Evolutionary conservation across 305 asterid species (phyloP).

Genomic region (Petunia hybrid): DNA sequence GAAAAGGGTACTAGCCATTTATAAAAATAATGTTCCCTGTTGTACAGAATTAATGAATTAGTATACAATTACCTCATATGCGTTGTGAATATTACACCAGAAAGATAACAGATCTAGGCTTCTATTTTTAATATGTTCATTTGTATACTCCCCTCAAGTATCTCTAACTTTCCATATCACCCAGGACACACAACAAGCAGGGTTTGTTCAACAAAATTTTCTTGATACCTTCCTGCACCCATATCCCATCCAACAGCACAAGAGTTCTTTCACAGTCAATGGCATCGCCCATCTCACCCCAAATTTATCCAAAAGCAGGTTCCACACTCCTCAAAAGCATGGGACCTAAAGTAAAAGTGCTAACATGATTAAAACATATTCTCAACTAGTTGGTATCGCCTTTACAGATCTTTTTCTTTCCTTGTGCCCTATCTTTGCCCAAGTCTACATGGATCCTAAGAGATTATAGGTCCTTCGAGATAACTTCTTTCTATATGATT

Average conservation of each 20-base stretch:
- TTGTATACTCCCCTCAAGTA: background rate
- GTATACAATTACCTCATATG: background rate
- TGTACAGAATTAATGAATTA: slow-evolving; percentile 25
- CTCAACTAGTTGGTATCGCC: too few relatives aligned
- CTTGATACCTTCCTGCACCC: background rate
- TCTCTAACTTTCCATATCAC: slow-evolving; percentile 12
- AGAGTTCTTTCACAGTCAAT: background rate
- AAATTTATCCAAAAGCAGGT: slow-evolving; percentile 22
- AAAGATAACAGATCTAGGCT: background rate
- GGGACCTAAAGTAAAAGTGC: too few relatives aligned
- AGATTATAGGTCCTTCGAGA: too few relatives aligned
- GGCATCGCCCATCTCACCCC: background rate
- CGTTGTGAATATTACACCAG: background rate
- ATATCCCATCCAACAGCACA: background rate
- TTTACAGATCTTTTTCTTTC: too few relatives aligned
- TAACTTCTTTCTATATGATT: too few relatives aligned
- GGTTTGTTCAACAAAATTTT: background rate
- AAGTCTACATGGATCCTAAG: too few relatives aligned
- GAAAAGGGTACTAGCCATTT: slow-evolving; percentile 20
- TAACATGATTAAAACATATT: too few relatives aligned
- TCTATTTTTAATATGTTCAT: background rate
- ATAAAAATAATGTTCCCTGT: background rate
- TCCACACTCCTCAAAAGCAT: background rate
- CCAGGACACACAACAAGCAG: background rate
- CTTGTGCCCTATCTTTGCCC: too few relatives aligned